Evolutionary conservation across 805 yeast genomes (phyloP), one percentile per base, ranked within the genome.

Genomic region (Cyberlindnera petersonii): DNA sequence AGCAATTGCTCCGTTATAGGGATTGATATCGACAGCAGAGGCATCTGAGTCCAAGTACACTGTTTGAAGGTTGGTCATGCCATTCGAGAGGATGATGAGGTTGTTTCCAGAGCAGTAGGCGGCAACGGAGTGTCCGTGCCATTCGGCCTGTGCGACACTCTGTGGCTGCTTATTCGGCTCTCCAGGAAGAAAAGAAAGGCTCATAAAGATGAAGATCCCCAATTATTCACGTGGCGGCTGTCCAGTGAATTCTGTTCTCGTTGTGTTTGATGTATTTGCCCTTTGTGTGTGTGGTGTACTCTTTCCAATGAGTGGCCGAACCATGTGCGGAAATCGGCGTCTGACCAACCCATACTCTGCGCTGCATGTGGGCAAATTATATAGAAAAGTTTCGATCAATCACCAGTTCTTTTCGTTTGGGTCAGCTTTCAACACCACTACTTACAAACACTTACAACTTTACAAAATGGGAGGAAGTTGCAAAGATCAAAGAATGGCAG

Each of bases 401-500:
- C n/a, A n/a, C n/a, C n/a, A n/a, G n/a, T n/a, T n/a, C n/a, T n/a
- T n/a, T n/a, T n/a, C n/a, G n/a, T n/a, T n/a, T n/a, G n/a, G 20
- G 13, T 21, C 17, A 13, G 11, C 31, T 23, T 6, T 6, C 23
- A 11, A 13, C 21, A 7, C 31, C 20, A 10, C 24, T 9, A n/a
- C 28, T 14, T 21, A 31, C 19, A 31, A 14, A 22, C 22, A 23
- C n/a, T 6, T 4, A 14, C n/a, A 22, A 22, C 8, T 22, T 11
- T 6, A 10, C 19, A 30, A 20, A 14, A 47, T 40, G 47, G 49
- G 43, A 20, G 46, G 44, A 20, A 42, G 96, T 71, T 91, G 98
- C 61, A 82, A 85, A 56, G 98, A 91, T 62, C 94, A 91, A 58
- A 77, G 89, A 55, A 87, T 77, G 52, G 96, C 95, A n/a, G 86